These are phyloP conservation scores for Apiotrichum montevideense DNA, from an alignment of 1,284 basidiomycete genomes.

Conservation along the genomic window DNA sequence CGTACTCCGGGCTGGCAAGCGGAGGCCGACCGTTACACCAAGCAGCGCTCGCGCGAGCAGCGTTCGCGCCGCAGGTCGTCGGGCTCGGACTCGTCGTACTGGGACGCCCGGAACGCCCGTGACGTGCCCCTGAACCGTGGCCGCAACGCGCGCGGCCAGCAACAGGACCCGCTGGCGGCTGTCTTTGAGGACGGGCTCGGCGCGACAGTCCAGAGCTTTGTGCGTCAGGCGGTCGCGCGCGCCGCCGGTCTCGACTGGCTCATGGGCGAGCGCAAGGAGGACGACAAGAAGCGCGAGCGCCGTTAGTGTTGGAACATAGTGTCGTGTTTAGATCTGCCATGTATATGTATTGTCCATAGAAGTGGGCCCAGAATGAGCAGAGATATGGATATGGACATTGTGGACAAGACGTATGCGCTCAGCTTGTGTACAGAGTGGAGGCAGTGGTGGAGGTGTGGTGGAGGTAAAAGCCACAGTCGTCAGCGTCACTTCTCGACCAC, in stretches of 20 bases:
- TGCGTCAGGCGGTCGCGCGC: constrained; percentile 28
- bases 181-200: constrained; percentile 17
- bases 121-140: neutral
- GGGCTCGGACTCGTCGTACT: neutral
- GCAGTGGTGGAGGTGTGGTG: too few relatives aligned
- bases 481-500: too few relatives aligned
- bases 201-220: constrained; percentile 32
- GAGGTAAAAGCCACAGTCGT: too few relatives aligned
- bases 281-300: neutral
- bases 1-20: neutral
- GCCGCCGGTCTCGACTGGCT: constrained; percentile 38
- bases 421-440: too few relatives aligned
- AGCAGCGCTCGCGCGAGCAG: neutral
- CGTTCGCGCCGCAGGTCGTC: neutral
- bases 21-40: neutral
- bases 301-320: too few relatives aligned
- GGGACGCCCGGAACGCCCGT: neutral
- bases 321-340: too few relatives aligned
- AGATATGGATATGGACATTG: too few relatives aligned
- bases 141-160: too few relatives aligned
- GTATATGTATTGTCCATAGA: too few relatives aligned
- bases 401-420: too few relatives aligned
- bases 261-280: constrained; percentile 15
- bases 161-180: constrained; percentile 6
- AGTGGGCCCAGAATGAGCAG: too few relatives aligned